Conservation (phyloP, 2,329 filamentous ascomycete genomes). For the Aspergillus neoniger region DNA sequence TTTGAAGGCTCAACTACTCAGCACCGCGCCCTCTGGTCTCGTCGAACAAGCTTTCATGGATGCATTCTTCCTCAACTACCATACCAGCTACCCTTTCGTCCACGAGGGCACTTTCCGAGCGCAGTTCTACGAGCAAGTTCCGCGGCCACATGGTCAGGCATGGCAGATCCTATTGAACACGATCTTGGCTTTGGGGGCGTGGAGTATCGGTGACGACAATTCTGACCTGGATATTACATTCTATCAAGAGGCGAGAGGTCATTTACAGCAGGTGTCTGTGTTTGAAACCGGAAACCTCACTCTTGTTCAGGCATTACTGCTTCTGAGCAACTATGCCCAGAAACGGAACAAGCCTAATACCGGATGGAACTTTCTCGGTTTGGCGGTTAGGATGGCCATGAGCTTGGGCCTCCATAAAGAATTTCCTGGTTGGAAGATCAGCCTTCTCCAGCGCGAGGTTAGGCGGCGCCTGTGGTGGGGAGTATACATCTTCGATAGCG, state of each 20-base stretch:
- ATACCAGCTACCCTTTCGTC: conserved; percentile 51
- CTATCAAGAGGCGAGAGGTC: conserved; percentile 50
- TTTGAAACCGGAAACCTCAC: conserved; percentile 54
- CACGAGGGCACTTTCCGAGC: conserved; percentile 52
- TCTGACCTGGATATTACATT: conserved; percentile 49
- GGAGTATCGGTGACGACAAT: conserved; percentile 44
- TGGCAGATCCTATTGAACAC: conserved; percentile 52
- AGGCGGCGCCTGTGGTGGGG: conserved; percentile 46
- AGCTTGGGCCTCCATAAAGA: conserved; percentile 55
- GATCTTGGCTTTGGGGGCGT: conserved; percentile 49
- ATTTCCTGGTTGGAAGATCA: conserved; percentile 51
- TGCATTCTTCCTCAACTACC: conserved; percentile 51
- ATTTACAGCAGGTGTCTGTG: conserved; percentile 48
- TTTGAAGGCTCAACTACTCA: conserved; percentile 41
- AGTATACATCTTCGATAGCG: conserved; percentile 51
- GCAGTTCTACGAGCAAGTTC: conserved; percentile 49
- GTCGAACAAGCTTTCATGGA: conserved; percentile 47
- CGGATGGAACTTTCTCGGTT: conserved; percentile 52
- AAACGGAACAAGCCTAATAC: conserved; percentile 55
- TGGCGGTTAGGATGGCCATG: conserved; percentile 54
- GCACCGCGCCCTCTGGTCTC: conserved; percentile 40
- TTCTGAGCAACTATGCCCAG: conserved; percentile 54
- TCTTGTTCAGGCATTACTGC: conserved; percentile 50
- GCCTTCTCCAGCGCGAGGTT: conserved; percentile 45
- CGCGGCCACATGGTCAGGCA: conserved; percentile 43